These are phyloP conservation scores for Phylloporus scabripes DNA, from an alignment of 768 basidiomycete species.

Conservation along the genomic window DNA sequence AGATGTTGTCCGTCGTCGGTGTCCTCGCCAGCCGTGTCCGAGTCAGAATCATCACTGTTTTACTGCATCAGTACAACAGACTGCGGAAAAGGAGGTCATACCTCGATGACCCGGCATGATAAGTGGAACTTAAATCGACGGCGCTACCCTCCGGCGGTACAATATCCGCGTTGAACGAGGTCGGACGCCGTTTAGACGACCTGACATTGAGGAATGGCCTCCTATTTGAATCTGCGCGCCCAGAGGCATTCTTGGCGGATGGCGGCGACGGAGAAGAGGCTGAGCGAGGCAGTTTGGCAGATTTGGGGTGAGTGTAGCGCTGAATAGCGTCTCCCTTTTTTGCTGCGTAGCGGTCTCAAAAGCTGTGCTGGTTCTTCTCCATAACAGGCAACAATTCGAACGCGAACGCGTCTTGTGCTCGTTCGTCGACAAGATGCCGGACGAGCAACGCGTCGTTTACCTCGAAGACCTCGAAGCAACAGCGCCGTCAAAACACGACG, in stretches of 20 bases:
- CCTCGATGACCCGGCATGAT: slow-evolving; percentile 83
- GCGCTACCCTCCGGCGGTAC: slow-evolving; percentile 26
- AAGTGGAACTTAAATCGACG: slow-evolving; percentile 79
- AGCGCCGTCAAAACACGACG: slow-evolving; percentile 8
- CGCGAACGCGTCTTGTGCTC: slow-evolving; percentile 16
- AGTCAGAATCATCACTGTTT: slow-evolving; percentile 44
- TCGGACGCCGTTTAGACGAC: slow-evolving; percentile 22
- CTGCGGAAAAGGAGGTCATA: slow-evolving; percentile 27
- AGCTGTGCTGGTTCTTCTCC: slow-evolving; percentile 2
- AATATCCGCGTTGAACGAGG: slow-evolving; percentile 18
- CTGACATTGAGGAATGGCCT: slow-evolving; percentile 33
- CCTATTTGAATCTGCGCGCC: slow-evolving; percentile 44
- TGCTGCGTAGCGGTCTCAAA: slow-evolving; percentile 1
- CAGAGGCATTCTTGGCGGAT: slow-evolving; percentile 45
- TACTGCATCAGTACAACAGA: slow-evolving; percentile 17
- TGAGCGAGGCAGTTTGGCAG: slow-evolving; percentile 71
- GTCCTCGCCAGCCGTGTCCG: slow-evolving; percentile 52
- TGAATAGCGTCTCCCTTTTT: background rate
- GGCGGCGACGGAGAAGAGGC: slow-evolving; percentile 74
- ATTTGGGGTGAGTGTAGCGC: slow-evolving; percentile 5
- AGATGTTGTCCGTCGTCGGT: slow-evolving; percentile 46
- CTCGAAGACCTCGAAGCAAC: slow-evolving; percentile 41
- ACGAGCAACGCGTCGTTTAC: slow-evolving; percentile 33
- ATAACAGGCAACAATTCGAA: slow-evolving; percentile 15
- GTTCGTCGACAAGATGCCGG: slow-evolving; percentile 18